Percentiles rank a stretch among this genome's conserved stretches.
These are phyloP conservation scores for Kluyveromyces siamensis DNA, from an alignment of 805 yeast species.

Conservation along the genomic window DNA sequence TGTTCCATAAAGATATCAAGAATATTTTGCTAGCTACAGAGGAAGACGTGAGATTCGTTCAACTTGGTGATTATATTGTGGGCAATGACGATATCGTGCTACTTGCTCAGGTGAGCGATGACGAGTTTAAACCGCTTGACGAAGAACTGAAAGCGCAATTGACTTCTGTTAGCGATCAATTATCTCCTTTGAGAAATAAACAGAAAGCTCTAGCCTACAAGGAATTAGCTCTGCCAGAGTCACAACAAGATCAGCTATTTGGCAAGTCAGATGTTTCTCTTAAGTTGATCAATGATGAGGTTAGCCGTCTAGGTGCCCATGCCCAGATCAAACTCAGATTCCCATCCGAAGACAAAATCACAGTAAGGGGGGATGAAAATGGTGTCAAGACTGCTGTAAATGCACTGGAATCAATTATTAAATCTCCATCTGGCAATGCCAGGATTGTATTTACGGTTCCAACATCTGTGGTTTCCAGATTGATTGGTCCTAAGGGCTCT, in stretches of 20 bases:
- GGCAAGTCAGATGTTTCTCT: slow-evolving; percentile 13
- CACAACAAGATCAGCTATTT: slow-evolving; percentile 41
- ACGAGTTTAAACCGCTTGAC: slow-evolving; percentile 65
- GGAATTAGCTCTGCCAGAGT: slow-evolving; percentile 42
- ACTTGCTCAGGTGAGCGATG: slow-evolving; percentile 40
- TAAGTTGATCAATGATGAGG: slow-evolving; percentile 27
- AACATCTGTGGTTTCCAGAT: slow-evolving; percentile 54
- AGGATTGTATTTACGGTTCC: slow-evolving; percentile 53
- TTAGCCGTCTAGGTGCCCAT: slow-evolving; percentile 27
- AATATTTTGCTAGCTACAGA: slow-evolving; percentile 17
- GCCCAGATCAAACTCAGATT: slow-evolving; percentile 41
- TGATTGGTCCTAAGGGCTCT: slow-evolving; percentile 86
- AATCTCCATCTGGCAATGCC: slow-evolving; percentile 17
- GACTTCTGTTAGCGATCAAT: slow-evolving; percentile 41
- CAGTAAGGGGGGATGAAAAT: slow-evolving; percentile 58
- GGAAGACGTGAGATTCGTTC: slow-evolving; percentile 47
- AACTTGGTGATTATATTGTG: slow-evolving; percentile 42
- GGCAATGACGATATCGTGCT: slow-evolving; percentile 44
- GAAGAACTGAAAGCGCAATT: slow-evolving; percentile 51
- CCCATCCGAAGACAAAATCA: slow-evolving; percentile 44
- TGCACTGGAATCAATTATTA: slow-evolving; percentile 28
- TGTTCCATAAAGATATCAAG: slow-evolving; percentile 24
- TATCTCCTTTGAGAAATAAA: slow-evolving; percentile 50
- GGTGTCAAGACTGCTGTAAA: slow-evolving; percentile 41
- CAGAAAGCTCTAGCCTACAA: slow-evolving; percentile 45